Base-by-base conservation (phyloP, 176 grass and related monocot genomes). In the Raddia guianensis region DNA sequence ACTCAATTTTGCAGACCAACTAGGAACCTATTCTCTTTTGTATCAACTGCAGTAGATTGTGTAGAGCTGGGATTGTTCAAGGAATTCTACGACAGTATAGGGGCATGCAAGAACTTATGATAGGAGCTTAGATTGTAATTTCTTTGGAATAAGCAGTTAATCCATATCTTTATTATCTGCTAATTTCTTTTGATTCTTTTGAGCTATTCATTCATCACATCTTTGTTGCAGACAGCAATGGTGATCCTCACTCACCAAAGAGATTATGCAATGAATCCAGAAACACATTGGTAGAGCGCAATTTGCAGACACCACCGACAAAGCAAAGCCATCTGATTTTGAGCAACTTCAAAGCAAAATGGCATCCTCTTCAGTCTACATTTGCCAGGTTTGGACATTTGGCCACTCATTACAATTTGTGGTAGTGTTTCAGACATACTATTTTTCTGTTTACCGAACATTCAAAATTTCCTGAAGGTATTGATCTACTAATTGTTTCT, bases 341-440 rank as follows among this genome's bases (percentile, higher is more conserved):
- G 13, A 70, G 72, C 79, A 85, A 50, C 63, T 75, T 89, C 65
- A 94, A 92, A 75, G 81, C 88, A 35, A 98, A 92, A 91, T 85
- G 78, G 70, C 90, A 83, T 52, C 78, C 86, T 74, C 95, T 98
- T 43, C 86, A 98, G 77, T 91, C 88, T 8, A 93, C 87, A 83
- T 98, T 98, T 85, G 88, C 90, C 74, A 98, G 95, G 95, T 93
- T 79, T 84, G 79, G 18, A 72, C 49, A 92, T 93, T 79, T 84
- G 79, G 18, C 72, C 49, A 85, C 51, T 67, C 14, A n/a, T n/a
- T n/a, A n/a, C n/a, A n/a, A n/a, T 48, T 85, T 83, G 40, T 47
- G 44, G 64, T 83, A 62, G 47, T 74, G n/a, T 64, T 83, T 73
- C 33, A 11, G 6, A 4, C 68, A 74, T 52, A 74, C n/a, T 67